phyloP scores from a whole-genome alignment of 257 asterid genomes.

The Jacaranda mimosifolia region DNA sequence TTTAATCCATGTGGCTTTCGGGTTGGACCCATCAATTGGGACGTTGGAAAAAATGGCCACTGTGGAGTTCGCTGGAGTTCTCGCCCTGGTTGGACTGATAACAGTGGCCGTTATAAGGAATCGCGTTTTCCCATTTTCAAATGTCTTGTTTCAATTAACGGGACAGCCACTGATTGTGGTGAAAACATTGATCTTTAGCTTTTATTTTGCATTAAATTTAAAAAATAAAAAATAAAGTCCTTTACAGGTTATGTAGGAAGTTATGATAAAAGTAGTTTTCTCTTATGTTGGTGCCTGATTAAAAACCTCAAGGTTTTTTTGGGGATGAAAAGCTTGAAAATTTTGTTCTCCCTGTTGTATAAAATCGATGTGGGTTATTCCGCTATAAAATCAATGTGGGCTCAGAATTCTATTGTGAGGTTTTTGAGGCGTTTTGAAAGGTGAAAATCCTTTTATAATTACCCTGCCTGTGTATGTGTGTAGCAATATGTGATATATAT shows the following conservation, averaged over 20 bases:
- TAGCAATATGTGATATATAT: not conserved
- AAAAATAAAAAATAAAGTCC: not conserved
- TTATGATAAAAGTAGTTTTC: not conserved
- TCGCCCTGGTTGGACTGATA: constrained; percentile 31
- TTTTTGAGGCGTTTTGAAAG: not conserved
- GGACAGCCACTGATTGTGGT: constrained; percentile 43
- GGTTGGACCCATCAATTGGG: constrained; percentile 36
- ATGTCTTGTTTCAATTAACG: constrained; percentile 46
- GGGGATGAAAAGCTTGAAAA: not conserved
- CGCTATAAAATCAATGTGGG: not conserved
- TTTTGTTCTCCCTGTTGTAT: not conserved
- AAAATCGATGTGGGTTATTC: not conserved
- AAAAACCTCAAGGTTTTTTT: not conserved
- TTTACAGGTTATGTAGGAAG: not conserved
- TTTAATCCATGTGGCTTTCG: constrained; percentile 31
- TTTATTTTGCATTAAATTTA: not conserved
- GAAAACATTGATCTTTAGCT: constrained; percentile 16
- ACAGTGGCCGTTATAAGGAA: constrained; percentile 2
- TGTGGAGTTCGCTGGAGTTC: constrained; percentile 33
- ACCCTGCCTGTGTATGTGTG: not conserved
- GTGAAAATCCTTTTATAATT: not conserved
- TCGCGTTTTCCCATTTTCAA: constrained; percentile 40
- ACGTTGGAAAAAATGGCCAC: constrained; percentile 27
- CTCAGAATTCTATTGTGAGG: not conserved
- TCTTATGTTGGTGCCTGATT: not conserved